A percentile compares a stretch with the other conserved stretches of the same genome.
Evolutionary conservation across 2,329 filamentous ascomycete species (phyloP).

Genomic region (Fusarium pseudograminearum): DNA sequence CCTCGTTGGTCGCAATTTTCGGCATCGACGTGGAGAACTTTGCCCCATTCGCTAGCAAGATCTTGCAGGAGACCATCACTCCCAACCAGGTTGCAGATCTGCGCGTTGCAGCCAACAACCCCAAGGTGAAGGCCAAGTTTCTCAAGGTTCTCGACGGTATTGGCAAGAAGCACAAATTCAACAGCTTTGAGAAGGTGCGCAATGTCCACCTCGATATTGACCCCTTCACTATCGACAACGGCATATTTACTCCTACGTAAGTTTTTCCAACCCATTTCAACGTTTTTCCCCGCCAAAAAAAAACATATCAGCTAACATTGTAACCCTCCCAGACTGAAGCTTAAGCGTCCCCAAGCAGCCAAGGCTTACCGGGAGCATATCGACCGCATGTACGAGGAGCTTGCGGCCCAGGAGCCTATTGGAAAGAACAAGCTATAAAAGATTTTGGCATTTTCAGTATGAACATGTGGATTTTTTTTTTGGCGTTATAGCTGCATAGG

Average conservation of each 20-base stretch:
- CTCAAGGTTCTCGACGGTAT: constrained; percentile 83
- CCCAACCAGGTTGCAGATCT: constrained; percentile 75
- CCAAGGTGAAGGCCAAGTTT: constrained; percentile 79
- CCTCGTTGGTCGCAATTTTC: constrained; percentile 85
- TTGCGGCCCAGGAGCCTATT: constrained; percentile 46
- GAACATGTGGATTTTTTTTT: constrained; percentile 5
- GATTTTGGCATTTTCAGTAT: constrained; percentile 1
- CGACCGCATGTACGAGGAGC: constrained; percentile 68
- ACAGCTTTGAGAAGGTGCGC: constrained; percentile 87
- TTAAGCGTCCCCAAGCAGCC: constrained; percentile 69
- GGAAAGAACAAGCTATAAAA: constrained; percentile 46
- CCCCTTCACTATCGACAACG: constrained; percentile 93
- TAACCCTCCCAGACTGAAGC: constrained; percentile 61
- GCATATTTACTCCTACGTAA: constrained; percentile 89
- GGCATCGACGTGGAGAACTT: constrained; percentile 89
- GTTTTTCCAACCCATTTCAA: constrained; percentile 52
- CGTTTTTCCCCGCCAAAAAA: neutral
- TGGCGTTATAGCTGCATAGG: constrained; percentile 19
- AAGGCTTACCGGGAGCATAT: constrained; percentile 66
- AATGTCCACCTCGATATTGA: constrained; percentile 82
- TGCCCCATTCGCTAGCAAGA: constrained; percentile 80
- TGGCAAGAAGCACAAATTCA: constrained; percentile 87
- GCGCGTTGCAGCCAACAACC: constrained; percentile 73
- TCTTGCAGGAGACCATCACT: constrained; percentile 75
- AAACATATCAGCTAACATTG: constrained; percentile 22